phyloP scores from a whole-genome alignment of 495 filamentous ascomycete genomes.

The Penicillium tannophilum region DNA sequence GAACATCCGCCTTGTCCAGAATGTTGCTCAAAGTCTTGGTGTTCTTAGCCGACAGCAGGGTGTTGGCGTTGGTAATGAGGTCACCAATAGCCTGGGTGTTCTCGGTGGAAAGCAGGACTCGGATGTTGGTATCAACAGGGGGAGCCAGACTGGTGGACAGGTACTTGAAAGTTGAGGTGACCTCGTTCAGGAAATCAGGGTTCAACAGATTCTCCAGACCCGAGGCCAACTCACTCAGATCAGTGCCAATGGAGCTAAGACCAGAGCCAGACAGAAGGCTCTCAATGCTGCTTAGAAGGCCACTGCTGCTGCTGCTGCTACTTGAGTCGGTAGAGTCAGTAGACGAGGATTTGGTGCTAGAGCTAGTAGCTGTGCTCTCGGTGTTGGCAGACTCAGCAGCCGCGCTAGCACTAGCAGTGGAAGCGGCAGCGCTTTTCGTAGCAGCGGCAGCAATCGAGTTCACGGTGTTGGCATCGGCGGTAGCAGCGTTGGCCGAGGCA shows the following conservation, averaged over 20 bases:
- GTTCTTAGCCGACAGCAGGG: conserved; percentile 29
- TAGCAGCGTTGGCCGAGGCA: not conserved
- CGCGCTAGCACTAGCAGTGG: not conserved
- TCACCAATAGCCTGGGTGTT: conserved; percentile 20
- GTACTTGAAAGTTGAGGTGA: conserved; percentile 39
- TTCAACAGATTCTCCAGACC: conserved; percentile 26
- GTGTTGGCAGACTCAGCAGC: conserved; percentile 1
- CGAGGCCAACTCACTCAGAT: conserved; percentile 14
- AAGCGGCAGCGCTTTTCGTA: not conserved
- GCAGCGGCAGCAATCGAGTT: conserved; percentile 2
- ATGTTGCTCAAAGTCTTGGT: conserved; percentile 42
- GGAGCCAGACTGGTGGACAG: conserved; percentile 39
- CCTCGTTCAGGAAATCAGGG: conserved; percentile 28
- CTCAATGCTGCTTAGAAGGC: not conserved
- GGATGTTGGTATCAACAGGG: conserved; percentile 44
- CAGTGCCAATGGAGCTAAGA: conserved; percentile 5
- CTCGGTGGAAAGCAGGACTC: conserved; percentile 34
- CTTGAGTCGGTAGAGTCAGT: conserved; percentile 5
- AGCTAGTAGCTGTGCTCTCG: conserved; percentile 7
- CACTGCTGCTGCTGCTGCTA: conserved; percentile 7
- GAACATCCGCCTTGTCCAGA: conserved; percentile 23
- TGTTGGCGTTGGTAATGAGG: conserved; percentile 38
- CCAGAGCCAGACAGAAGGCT: conserved; percentile 11
- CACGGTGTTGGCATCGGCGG: not conserved
- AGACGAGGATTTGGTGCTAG: conserved; percentile 9